Conservation (phyloP, 1,284 basidiomycete genomes). For the Irpex rosettiformis region DNA sequence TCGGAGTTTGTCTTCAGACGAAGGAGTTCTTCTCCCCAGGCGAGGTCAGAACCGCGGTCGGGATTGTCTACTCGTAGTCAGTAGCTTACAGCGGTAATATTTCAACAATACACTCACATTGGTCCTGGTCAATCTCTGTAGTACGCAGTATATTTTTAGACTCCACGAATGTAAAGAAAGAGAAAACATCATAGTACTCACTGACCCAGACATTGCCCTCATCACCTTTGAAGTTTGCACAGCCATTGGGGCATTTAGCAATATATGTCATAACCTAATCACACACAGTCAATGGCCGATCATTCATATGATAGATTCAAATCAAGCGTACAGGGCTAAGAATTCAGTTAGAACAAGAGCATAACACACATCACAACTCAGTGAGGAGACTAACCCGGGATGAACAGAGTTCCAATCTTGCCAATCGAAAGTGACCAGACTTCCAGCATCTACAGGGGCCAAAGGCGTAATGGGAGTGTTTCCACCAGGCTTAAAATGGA, state of each 20-base stretch:
- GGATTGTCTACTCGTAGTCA: conserved; percentile 13
- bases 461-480: conserved; percentile 15
- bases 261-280: conserved; percentile 20
- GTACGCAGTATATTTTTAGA: not conserved
- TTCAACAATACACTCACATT: conserved; percentile 12
- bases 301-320: not conserved
- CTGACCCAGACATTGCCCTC: conserved; percentile 20
- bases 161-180: not conserved
- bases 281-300: not conserved
- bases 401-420: conserved; percentile 18
- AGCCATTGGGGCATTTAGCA: conserved; percentile 17
- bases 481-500: conserved; percentile 17
- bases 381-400: conserved; percentile 12
- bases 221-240: conserved; percentile 21
- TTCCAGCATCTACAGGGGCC: conserved; percentile 16
- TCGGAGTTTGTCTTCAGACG: conserved; percentile 10
- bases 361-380: not conserved
- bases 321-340: not conserved
- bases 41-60: conserved; percentile 7
- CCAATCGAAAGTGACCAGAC: conserved; percentile 20
- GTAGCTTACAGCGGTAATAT: not conserved
- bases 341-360: not conserved
- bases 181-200: conserved; percentile 11
- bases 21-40: conserved; percentile 18
- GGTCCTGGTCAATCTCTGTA: conserved; percentile 20